phyloP scores from a whole-genome alignment of 495 filamentous ascomycete species.

The Hyphodiscus hymeniophilus region DNA sequence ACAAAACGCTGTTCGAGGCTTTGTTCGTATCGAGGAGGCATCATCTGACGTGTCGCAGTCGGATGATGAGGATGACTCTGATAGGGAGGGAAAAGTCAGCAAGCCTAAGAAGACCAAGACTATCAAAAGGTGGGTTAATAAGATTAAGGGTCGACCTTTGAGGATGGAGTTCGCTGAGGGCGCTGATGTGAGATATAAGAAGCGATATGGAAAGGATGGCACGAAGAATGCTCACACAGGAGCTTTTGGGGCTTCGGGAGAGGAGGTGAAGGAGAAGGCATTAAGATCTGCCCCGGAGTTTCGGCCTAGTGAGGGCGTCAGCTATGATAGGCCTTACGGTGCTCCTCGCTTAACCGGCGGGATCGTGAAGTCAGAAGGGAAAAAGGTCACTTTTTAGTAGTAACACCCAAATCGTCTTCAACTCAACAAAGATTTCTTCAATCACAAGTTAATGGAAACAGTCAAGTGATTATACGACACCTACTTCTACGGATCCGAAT shows the following conservation, averaged over 20 bases:
- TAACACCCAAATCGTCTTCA: too few species aligned
- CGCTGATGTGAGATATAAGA: conserved; percentile 76
- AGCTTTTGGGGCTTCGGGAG: conserved; percentile 1
- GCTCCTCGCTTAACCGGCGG: conserved; percentile 54
- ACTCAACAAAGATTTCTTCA: too few species aligned
- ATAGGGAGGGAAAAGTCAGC: conserved; percentile 9
- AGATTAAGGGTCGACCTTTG: conserved; percentile 65
- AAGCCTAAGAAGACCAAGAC: conserved; percentile 48
- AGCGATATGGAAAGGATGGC: conserved; percentile 74
- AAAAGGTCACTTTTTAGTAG: conserved; percentile 73
- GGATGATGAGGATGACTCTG: conserved; percentile 28
- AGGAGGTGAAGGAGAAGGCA: conserved; percentile 11
- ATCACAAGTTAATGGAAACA: too few species aligned
- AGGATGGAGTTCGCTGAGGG: conserved; percentile 93
- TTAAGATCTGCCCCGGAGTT: not conserved
- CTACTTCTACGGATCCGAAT: too few species aligned
- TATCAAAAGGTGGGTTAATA: conserved; percentile 75
- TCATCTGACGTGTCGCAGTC: conserved; percentile 47
- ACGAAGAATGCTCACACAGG: conserved; percentile 18
- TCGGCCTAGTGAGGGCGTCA: conserved; percentile 19
- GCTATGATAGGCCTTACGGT: conserved; percentile 36
- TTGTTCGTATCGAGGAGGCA: conserved; percentile 53
- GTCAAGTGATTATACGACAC: too few species aligned
- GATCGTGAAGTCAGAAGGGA: conserved; percentile 72
- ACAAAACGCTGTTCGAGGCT: conserved; percentile 74